phyloP scores from a whole-genome alignment of 306 rosid genomes.

The Sindora glabra region DNA sequence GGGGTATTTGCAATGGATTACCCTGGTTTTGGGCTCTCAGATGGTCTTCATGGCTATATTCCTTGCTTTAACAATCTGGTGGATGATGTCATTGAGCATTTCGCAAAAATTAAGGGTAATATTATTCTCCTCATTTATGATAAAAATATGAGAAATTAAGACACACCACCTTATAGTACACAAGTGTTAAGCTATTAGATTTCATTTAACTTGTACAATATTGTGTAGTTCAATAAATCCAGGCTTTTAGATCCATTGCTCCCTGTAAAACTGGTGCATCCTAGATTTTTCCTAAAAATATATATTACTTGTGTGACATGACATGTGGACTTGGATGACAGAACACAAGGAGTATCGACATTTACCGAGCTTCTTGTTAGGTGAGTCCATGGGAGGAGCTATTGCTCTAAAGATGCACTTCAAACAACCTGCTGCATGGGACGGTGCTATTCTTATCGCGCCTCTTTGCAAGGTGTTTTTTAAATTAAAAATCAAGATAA shows the following conservation, averaged over 20 bases:
- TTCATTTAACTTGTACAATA: too few species aligned
- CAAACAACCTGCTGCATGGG: constrained; percentile 80
- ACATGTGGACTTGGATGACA: constrained; percentile 33
- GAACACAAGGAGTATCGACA: constrained; percentile 44
- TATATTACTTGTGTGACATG: too few species aligned
- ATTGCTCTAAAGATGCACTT: constrained; percentile 79
- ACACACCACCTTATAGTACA: too few species aligned
- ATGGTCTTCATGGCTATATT: constrained; percentile 85
- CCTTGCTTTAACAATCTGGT: constrained; percentile 70
- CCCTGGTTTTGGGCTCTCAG: constrained; percentile 97
- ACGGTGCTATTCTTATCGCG: constrained; percentile 85
- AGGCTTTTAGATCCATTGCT: too few species aligned
- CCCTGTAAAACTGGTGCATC: too few species aligned
- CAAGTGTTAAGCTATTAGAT: too few species aligned
- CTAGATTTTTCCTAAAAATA: too few species aligned
- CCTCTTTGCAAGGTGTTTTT: constrained; percentile 89
- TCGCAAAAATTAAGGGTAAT: constrained; percentile 65
- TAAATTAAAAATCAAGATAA: not conserved
- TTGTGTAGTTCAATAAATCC: too few species aligned
- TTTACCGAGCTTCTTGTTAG: constrained; percentile 84
- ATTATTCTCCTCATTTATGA: not conserved
- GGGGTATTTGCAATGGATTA: constrained; percentile 92
- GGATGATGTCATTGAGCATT: constrained; percentile 76
- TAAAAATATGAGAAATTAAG: not conserved
- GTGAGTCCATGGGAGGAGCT: constrained; percentile 96